Percentiles rank a stretch among this genome's conserved stretches.
Conservation (phyloP, 371 early-diverging fungal species). For the Circinella minor region DNA sequence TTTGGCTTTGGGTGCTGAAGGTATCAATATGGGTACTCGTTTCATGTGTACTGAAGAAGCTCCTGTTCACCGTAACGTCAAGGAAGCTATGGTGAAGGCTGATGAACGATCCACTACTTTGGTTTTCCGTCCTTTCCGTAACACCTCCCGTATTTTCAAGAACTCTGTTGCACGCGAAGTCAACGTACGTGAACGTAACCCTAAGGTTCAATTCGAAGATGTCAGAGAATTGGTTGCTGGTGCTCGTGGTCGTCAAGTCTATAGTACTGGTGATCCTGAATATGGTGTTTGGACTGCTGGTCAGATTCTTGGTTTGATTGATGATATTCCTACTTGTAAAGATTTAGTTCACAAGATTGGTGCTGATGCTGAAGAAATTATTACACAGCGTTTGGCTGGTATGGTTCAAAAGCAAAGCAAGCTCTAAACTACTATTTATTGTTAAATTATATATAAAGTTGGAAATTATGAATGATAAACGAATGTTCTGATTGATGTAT, state of each 20-base stretch:
- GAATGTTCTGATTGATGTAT: too few relatives aligned
- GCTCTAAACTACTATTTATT: background rate
- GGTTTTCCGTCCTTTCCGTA: constrained; percentile 80
- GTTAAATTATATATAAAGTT: too few relatives aligned
- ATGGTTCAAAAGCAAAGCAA: constrained; percentile 12
- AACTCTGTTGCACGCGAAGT: constrained; percentile 76
- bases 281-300: constrained; percentile 82
- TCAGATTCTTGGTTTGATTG: constrained; percentile 75
- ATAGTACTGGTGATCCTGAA: constrained; percentile 70
- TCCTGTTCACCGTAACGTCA: constrained; percentile 75
- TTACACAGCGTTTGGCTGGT: constrained; percentile 31
- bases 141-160: constrained; percentile 79
- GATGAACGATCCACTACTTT: constrained; percentile 71
- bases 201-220: constrained; percentile 68
- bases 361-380: constrained; percentile 57
- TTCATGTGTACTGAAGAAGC: constrained; percentile 83
- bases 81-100: constrained; percentile 74
- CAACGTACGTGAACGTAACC: constrained; percentile 63
- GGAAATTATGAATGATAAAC: background rate
- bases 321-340: constrained; percentile 80
- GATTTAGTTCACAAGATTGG: constrained; percentile 63
- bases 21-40: constrained; percentile 82
- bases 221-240: constrained; percentile 74
- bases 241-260: constrained; percentile 72
- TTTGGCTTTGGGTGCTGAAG: constrained; percentile 74